Evolutionary conservation across 768 basidiomycete genomes (phyloP).

Genomic region (Suillus cothurnatus): DNA sequence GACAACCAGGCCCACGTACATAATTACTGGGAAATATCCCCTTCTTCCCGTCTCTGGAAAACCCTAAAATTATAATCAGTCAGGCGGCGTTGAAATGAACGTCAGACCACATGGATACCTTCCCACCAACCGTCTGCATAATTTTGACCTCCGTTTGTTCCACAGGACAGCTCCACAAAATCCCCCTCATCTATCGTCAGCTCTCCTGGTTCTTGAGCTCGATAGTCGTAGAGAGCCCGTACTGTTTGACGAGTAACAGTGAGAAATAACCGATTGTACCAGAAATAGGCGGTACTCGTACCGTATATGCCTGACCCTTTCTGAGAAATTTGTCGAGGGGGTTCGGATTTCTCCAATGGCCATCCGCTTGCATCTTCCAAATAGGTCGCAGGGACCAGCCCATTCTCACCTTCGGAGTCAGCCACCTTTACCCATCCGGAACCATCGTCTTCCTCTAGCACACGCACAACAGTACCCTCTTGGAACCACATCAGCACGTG

Average conservation of each 20-base stretch:
- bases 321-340: slow-evolving; percentile 20
- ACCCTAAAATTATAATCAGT: slow-evolving; percentile 47
- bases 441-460: slow-evolving; percentile 82
- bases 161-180: slow-evolving; percentile 63
- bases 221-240: slow-evolving; percentile 80
- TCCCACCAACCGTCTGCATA: slow-evolving; percentile 88
- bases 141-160: slow-evolving; percentile 59
- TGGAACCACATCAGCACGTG: slow-evolving; percentile 18
- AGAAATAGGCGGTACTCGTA: slow-evolving; percentile 32
- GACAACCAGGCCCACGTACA: slow-evolving; percentile 48
- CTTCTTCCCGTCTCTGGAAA: slow-evolving; percentile 58
- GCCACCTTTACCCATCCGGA: slow-evolving; percentile 85
- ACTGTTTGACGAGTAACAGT: slow-evolving; percentile 45
- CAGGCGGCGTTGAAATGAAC: slow-evolving; percentile 24
- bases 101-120: slow-evolving; percentile 47
- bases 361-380: slow-evolving; percentile 45
- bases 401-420: slow-evolving; percentile 57
- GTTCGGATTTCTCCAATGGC: slow-evolving; percentile 8
- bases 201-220: slow-evolving; percentile 73
- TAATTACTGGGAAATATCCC: slow-evolving; percentile 91
- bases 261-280: slow-evolving; percentile 7
- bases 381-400: slow-evolving; percentile 87
- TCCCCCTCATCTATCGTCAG: slow-evolving; percentile 63
- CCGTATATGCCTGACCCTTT: slow-evolving; percentile 52
- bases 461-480: slow-evolving; percentile 67